Conservation (phyloP, 768 basidiomycete species). For the Leccinum fibrillosum region DNA sequence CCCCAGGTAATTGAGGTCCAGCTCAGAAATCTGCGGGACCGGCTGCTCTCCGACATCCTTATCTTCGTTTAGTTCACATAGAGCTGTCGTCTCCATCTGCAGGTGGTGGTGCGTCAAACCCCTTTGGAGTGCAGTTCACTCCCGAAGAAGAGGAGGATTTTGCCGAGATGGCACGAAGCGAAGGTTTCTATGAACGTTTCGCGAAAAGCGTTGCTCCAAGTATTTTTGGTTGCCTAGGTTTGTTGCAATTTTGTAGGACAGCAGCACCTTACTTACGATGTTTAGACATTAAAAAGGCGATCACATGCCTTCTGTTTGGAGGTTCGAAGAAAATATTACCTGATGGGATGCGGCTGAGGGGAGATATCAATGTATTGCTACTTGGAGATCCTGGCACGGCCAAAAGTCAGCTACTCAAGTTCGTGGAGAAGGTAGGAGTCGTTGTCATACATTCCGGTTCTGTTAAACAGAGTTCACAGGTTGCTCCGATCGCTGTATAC, state of each 20-base stretch:
- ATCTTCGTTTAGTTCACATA: constrained; percentile 89
- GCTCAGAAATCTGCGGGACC: constrained; percentile 74
- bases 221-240: constrained; percentile 93
- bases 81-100: constrained; percentile 82
- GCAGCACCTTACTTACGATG: constrained; percentile 6
- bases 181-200: constrained; percentile 91
- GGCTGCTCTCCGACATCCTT: constrained; percentile 89
- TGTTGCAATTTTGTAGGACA: background rate
- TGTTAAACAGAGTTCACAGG: constrained; percentile 41
- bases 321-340: constrained; percentile 97
- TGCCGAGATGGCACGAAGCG: constrained; percentile 81
- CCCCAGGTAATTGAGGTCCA: background rate
- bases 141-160: constrained; percentile 99
- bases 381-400: constrained; percentile 99
- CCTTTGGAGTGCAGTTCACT: constrained; percentile 84
- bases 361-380: constrained; percentile 95
- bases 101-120: constrained; percentile 70
- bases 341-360: constrained; percentile 94
- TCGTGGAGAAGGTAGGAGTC: constrained; percentile 82
- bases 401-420: constrained; percentile 96
- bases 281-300: constrained; percentile 96
- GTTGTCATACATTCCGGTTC: background rate
- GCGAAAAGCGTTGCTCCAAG: constrained; percentile 93
- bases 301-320: constrained; percentile 93
- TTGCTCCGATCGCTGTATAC: constrained; percentile 97